Percentiles rank a stretch among this genome's conserved stretches.
These are phyloP conservation scores for Nitzschia sp. DNA, from an alignment of 108 stramenopile species.

Conservation along the genomic window DNA sequence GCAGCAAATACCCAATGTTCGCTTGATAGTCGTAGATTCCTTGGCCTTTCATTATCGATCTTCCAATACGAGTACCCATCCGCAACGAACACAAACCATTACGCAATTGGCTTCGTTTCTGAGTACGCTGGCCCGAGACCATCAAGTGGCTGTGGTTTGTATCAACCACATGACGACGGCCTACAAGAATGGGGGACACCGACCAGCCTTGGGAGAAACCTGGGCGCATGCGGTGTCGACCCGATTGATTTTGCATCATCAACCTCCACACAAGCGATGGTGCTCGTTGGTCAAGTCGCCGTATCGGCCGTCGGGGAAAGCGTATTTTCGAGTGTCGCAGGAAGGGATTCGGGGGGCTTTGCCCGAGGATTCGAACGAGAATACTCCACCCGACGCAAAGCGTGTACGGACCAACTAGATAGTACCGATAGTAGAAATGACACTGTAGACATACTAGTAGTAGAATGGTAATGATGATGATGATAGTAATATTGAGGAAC, in stretches of 20 bases:
- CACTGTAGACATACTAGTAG: too few relatives aligned
- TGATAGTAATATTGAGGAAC: too few relatives aligned
- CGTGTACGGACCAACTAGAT: too few relatives aligned
- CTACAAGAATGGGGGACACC: neutral
- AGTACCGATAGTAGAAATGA: too few relatives aligned
- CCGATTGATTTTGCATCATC: constrained; percentile 56
- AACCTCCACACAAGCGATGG: constrained; percentile 24
- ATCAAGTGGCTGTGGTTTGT: constrained; percentile 79
- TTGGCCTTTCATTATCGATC: constrained; percentile 94
- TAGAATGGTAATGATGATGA: too few relatives aligned
- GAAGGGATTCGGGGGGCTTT: constrained; percentile 57
- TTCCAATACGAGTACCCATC: constrained; percentile 11
- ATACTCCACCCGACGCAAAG: too few relatives aligned
- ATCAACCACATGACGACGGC: constrained; percentile 96
- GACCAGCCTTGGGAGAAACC: constrained; percentile 89
- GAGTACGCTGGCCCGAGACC: constrained; percentile 59
- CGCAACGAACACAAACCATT: constrained; percentile 73
- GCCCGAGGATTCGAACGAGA: too few relatives aligned
- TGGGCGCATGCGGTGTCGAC: constrained; percentile 94
- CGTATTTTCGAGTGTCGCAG: constrained; percentile 52
- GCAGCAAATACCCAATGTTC: constrained; percentile 12
- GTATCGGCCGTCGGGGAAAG: constrained; percentile 55
- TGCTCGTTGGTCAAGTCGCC: constrained; percentile 77
- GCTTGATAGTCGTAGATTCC: constrained; percentile 87
- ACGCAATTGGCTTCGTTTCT: constrained; percentile 68